Percentiles rank a stretch among this genome's conserved stretches.
Evolutionary conservation across 371 early-diverging fungal species (phyloP).

Genomic region (Choanephora cucurbitarum): DNA sequence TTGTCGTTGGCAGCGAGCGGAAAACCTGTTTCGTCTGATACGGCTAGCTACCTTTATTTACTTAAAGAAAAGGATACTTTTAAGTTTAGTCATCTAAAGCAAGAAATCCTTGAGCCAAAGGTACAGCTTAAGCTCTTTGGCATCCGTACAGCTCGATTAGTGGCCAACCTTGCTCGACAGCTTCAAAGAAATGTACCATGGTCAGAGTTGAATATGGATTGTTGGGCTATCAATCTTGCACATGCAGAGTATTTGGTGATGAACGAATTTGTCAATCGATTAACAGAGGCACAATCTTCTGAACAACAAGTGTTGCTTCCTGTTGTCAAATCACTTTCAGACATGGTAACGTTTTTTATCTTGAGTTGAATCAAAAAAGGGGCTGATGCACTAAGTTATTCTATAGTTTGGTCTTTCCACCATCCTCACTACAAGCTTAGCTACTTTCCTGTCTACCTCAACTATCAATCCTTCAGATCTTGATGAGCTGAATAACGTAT

Average conservation of each 20-base stretch:
- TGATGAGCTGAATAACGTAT: slow-evolving; percentile 24
- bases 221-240: slow-evolving; percentile 51
- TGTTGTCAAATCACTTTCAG: slow-evolving; percentile 25
- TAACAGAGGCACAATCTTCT: slow-evolving; percentile 6
- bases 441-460: slow-evolving; percentile 40
- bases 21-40: slow-evolving; percentile 20
- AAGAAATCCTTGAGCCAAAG: slow-evolving; percentile 40
- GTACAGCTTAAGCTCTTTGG: slow-evolving; percentile 61
- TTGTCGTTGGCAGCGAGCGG: slow-evolving; percentile 32
- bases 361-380: background rate
- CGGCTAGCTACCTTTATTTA: slow-evolving; percentile 45
- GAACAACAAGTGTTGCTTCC: slow-evolving; percentile 23
- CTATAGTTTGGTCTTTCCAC: slow-evolving; percentile 41
- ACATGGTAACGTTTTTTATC: slow-evolving; percentile 32
- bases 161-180: slow-evolving; percentile 46
- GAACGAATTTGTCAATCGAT: slow-evolving; percentile 18
- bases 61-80: slow-evolving; percentile 27
- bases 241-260: slow-evolving; percentile 47
- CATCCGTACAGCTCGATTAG: slow-evolving; percentile 61
- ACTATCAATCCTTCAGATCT: slow-evolving; percentile 36
- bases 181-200: slow-evolving; percentile 40
- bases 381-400: too few relatives aligned
- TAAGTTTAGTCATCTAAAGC: slow-evolving; percentile 16
- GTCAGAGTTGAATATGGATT: slow-evolving; percentile 60
- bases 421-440: slow-evolving; percentile 26